Base-by-base conservation (phyloP, 805 yeast genomes). In the Saccharomycopsis sp. region DNA sequence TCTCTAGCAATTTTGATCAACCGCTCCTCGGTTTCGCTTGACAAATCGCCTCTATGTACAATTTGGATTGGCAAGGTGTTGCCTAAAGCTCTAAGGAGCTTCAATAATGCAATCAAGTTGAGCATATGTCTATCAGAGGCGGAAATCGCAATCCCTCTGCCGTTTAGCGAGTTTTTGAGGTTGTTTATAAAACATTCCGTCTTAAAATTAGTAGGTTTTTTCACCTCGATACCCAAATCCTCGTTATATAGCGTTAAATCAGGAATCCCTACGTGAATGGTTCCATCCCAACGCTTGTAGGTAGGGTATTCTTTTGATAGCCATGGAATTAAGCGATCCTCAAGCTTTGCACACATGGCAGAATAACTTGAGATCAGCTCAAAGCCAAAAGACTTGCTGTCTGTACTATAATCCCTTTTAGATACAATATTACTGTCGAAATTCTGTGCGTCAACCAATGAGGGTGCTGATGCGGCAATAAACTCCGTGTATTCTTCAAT, bases 1-100 rank as follows among this genome's bases (percentile, higher is more conserved):
- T 41, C 76, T 2, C 74, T 67, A 0, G 80, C 77, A 14, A 71
- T 64, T 15, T 70, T 66, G 17, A 70, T 63, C n/a, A 79, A 60
- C 23, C 63, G 64, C 19, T 70, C 66, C 25, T 72, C 72, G 0
- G 71, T 58, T 1, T 66, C 66, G 14, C 63, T 54, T 1, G 63
- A 75, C 70, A 73, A 53, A 52, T 73, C 72, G 38, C 71, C 73
- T 54, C 69, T 69, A 54, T 68, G 71, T n/a, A 77, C 65, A 3
- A 77, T 61, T 66, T 77, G 76, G 42, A 77, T 72, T 3, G 81
- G 81, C 25, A 74, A 63, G 12, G 54, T 60, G 63, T 75, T 77
- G 1, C 70, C 69, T 9, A 66, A 52, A 15, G 69, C 68, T 38
- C 79, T 64, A 14, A 76, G 64, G 51, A 78, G 67, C 0, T 78